Conservation (phyloP, 2,329 filamentous ascomycete species). For the Diaporthe aspalathi region DNA sequence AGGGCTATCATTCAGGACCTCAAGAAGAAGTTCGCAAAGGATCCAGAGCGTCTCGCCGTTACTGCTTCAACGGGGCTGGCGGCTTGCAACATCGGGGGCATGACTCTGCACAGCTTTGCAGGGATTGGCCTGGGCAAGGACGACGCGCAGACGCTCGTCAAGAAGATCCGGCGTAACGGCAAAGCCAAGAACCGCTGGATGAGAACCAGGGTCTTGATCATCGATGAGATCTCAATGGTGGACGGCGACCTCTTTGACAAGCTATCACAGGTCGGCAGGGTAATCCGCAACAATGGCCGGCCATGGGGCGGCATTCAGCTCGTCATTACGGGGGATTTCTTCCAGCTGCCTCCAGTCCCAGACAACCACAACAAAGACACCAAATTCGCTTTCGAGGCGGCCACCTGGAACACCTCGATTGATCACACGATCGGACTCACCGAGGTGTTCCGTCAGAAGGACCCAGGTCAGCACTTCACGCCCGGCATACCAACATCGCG, state of each 20-base stretch:
- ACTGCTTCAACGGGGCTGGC: conserved; percentile 96
- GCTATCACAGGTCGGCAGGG: conserved; percentile 86
- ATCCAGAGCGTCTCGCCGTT: conserved; percentile 88
- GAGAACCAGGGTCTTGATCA: conserved; percentile 84
- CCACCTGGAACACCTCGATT: conserved; percentile 91
- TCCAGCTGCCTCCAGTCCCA: conserved; percentile 94
- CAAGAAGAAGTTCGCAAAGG: conserved; percentile 78
- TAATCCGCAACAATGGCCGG: conserved; percentile 87
- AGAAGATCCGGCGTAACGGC: conserved; percentile 88
- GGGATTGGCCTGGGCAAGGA: conserved; percentile 97
- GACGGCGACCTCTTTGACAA: conserved; percentile 98
- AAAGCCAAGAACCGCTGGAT: conserved; percentile 93
- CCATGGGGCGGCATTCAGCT: conserved; percentile 97
- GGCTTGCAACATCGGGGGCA: conserved; percentile 95
- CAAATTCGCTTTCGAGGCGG: conserved; percentile 93
- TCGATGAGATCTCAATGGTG: conserved; percentile 99
- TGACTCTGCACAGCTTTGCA: conserved; percentile 94
- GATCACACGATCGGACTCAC: conserved; percentile 96
- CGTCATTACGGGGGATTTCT: conserved; percentile 96
- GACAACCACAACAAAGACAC: conserved; percentile 75
- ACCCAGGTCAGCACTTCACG: conserved; percentile 65
- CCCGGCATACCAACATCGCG: conserved; percentile 25
- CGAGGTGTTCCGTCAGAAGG: conserved; percentile 95
- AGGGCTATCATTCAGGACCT: conserved; percentile 87
- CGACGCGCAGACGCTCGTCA: conserved; percentile 80